Percentiles rank a stretch among this genome's conserved stretches.
These are phyloP conservation scores for Colletotrichum coccodes DNA, from an alignment of 2,329 filamentous ascomycete genomes.

Conservation along the genomic window DNA sequence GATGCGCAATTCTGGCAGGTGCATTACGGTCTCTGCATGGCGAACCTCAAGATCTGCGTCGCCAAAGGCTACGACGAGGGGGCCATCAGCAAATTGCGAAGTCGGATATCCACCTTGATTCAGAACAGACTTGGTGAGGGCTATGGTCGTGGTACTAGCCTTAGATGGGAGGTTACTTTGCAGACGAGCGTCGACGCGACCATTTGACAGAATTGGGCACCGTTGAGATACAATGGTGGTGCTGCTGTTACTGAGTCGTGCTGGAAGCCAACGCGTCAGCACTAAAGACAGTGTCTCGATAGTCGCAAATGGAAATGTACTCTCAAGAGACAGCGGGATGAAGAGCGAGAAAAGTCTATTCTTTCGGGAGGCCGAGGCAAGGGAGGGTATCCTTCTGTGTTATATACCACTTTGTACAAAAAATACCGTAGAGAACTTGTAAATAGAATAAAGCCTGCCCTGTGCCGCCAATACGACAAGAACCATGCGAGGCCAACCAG, in stretches of 20 bases:
- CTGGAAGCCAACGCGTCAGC: background rate
- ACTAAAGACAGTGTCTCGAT: background rate
- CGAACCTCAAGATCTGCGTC: constrained; percentile 86
- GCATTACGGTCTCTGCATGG: constrained; percentile 96
- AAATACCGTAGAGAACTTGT: constrained; percentile 4
- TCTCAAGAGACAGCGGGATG: background rate
- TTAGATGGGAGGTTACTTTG: constrained; percentile 93
- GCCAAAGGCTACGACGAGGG: constrained; percentile 73
- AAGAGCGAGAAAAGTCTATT: constrained; percentile 23
- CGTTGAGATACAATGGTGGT: background rate
- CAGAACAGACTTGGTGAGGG: constrained; percentile 88
- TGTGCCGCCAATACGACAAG: background rate
- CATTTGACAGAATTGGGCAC: constrained; percentile 5
- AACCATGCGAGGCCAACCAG: background rate
- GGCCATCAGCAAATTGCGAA: constrained; percentile 76
- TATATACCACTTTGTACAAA: constrained; percentile 25
- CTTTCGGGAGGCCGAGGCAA: constrained; percentile 33
- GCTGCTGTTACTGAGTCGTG: background rate
- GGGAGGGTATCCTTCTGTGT: constrained; percentile 41
- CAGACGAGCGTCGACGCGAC: constrained; percentile 69
- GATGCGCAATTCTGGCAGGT: constrained; percentile 99
- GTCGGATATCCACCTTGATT: constrained; percentile 80
- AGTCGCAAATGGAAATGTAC: background rate
- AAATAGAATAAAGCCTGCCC: constrained; percentile 1
- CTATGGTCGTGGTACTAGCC: constrained; percentile 80